Evolutionary conservation across 2,329 filamentous ascomycete genomes (phyloP).

Genomic region (Chaetothyriales sp.): DNA sequence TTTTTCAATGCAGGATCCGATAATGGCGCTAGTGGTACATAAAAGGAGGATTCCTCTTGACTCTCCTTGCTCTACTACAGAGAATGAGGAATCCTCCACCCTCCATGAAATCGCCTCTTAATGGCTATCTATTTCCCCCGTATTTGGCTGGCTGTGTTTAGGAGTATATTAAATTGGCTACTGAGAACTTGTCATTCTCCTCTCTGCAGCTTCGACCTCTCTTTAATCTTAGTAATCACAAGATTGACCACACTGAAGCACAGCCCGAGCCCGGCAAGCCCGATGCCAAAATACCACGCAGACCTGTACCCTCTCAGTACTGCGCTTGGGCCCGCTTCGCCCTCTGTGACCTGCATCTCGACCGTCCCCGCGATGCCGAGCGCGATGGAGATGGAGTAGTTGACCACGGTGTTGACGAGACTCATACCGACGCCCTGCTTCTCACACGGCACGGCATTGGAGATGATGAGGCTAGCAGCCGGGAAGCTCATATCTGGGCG

Average conservation of each 20-base stretch:
- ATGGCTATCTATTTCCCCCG: too few species aligned
- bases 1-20: too few species aligned
- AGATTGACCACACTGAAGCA: conserved; percentile 2
- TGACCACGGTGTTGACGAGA: conserved; percentile 51
- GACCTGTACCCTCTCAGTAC: conserved; percentile 27
- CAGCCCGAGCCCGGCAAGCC: conserved; percentile 21
- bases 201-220: too few species aligned
- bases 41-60: too few species aligned
- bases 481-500: conserved; percentile 50
- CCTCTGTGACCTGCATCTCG: conserved; percentile 36
- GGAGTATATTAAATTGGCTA: too few species aligned
- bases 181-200: neutral
- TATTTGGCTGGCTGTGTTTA: too few species aligned
- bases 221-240: too few species aligned
- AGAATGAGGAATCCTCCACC: too few species aligned
- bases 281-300: conserved; percentile 30
- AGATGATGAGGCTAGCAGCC: conserved; percentile 47
- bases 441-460: conserved; percentile 35
- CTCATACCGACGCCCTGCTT: conserved; percentile 41
- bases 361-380: conserved; percentile 54
- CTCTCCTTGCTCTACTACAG: too few species aligned
- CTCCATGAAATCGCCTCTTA: too few species aligned
- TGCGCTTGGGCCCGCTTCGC: conserved; percentile 23
- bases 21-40: too few species aligned
- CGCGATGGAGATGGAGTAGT: conserved; percentile 54